Base-by-base conservation (phyloP, 106 monocot species). In the Hemerocallis citrina region DNA sequence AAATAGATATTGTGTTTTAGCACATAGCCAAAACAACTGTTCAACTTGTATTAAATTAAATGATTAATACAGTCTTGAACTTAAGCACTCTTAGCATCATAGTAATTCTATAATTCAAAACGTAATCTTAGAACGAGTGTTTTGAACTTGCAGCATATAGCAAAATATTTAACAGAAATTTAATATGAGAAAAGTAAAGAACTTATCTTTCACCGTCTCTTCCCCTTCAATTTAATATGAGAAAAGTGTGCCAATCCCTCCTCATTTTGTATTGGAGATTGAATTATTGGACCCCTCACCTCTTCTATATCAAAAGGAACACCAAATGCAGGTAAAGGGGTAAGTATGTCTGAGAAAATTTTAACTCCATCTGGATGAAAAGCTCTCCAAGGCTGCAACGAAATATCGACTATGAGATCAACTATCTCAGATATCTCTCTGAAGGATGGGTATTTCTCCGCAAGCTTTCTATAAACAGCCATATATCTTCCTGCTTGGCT, bases 401-500 rank as follows among this genome's bases (percentile, higher is more conserved):
- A 81, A 77, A 96, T 90, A 74, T 96, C 90, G 69, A 89, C 89
- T 44, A 90, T 90, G 65, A 90, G 90, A 68, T 90, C 86, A 55
- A 77, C 72, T 56, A 70, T 90, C 90, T 96, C 86, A 55, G 90
- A 96, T 61, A 86, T 80, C 86, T 86, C 75, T 62, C 89, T 79
- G 78, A 96, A 96, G 35, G 89, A 89, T n/a, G 86, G 90, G 37
- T 89, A 32, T 65, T 81, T 84, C 76, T 78, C 77, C 44, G 90
- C 86, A 52, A 90, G 78, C 59, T 86, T 81, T 84, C 72, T 66
- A 67, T 96, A 96, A 45, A 62, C 83, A 55, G 75, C 74, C 95
- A 96, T 89, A 68, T 95, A 96, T 63, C 95, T 83, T 68, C 95
- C 95, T 34, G 95, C 95, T 73, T 96, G 95, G 31, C 95, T 83